Conservation (phyloP, 2,329 filamentous ascomycete species). For the Scedosporium minutisporum region DNA sequence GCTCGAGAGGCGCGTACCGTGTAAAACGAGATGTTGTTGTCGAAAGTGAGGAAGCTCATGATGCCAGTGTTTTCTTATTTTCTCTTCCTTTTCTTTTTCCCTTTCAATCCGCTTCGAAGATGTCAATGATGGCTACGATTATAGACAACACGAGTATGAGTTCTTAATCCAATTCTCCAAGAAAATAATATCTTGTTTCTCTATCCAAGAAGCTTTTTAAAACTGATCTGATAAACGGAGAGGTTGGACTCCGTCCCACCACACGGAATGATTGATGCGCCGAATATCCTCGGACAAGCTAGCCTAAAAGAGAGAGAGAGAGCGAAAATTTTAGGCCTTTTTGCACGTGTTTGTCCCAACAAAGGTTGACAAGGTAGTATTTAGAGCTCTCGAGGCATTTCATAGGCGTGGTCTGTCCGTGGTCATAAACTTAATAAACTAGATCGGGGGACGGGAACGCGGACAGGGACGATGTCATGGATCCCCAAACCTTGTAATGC, state of each 20-base stretch:
- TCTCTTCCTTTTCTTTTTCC: too few relatives aligned
- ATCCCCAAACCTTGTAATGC: too few relatives aligned
- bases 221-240: background rate
- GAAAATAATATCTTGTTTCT: too few relatives aligned
- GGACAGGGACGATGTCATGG: too few relatives aligned
- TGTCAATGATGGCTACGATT: background rate
- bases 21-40: slow-evolving; percentile 24
- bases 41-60: slow-evolving; percentile 17
- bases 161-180: too few relatives aligned
- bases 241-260: background rate
- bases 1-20: slow-evolving; percentile 4
- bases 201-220: background rate
- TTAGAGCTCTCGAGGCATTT: too few relatives aligned
- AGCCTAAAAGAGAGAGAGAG: background rate
- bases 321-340: background rate
- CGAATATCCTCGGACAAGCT: background rate
- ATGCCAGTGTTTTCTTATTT: background rate
- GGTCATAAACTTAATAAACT: too few relatives aligned
- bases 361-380: too few relatives aligned
- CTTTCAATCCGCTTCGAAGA: too few relatives aligned
- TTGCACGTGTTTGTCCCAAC: background rate
- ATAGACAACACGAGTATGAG: background rate
- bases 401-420: too few relatives aligned
- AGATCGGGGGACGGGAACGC: too few relatives aligned
- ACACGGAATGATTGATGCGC: background rate